These are phyloP conservation scores for Phylloporus sp. DNA, from an alignment of 768 basidiomycete genomes.

Conservation along the genomic window DNA sequence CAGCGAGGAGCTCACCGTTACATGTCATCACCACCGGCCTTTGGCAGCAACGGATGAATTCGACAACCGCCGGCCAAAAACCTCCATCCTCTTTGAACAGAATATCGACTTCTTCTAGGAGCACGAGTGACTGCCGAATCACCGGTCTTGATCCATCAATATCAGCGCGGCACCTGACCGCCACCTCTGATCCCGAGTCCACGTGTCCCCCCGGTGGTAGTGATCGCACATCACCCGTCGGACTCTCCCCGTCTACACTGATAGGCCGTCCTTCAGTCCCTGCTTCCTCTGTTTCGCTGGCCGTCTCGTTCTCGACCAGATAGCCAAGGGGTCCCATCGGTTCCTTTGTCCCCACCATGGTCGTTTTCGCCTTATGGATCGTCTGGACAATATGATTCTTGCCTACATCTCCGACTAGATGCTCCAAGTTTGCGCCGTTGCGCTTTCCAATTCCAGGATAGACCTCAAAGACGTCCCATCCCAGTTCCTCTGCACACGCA, in stretches of 20 bases:
- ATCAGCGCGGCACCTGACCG: not conserved
- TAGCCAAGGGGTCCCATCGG: constrained; percentile 13
- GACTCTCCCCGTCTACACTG: constrained; percentile 14
- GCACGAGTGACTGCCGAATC: constrained; percentile 78
- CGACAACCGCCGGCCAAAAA: constrained; percentile 81
- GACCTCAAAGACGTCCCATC: constrained; percentile 96
- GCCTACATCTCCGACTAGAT: constrained; percentile 86
- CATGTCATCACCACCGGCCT: constrained; percentile 93
- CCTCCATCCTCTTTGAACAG: constrained; percentile 80
- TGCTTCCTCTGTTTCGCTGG: not conserved
- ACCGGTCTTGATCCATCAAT: constrained; percentile 19
- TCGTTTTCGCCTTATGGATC: constrained; percentile 13
- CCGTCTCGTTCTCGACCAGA: constrained; percentile 12
- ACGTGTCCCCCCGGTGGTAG: constrained; percentile 4
- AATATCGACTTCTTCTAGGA: constrained; percentile 94
- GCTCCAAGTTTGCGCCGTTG: constrained; percentile 69
- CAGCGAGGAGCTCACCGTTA: constrained; percentile 56
- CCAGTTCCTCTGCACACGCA: constrained; percentile 89
- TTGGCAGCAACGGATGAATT: constrained; percentile 76
- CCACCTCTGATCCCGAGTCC: constrained; percentile 1
- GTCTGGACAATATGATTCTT: constrained; percentile 80
- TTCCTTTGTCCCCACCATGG: constrained; percentile 6
- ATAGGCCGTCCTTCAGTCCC: constrained; percentile 22
- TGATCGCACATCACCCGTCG: not conserved
- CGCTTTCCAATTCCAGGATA: constrained; percentile 93